A percentile compares a stretch with the other conserved stretches of the same genome.
Evolutionary conservation across 2,329 filamentous ascomycete genomes (phyloP).

Genomic region (Aspergillus floridensis): DNA sequence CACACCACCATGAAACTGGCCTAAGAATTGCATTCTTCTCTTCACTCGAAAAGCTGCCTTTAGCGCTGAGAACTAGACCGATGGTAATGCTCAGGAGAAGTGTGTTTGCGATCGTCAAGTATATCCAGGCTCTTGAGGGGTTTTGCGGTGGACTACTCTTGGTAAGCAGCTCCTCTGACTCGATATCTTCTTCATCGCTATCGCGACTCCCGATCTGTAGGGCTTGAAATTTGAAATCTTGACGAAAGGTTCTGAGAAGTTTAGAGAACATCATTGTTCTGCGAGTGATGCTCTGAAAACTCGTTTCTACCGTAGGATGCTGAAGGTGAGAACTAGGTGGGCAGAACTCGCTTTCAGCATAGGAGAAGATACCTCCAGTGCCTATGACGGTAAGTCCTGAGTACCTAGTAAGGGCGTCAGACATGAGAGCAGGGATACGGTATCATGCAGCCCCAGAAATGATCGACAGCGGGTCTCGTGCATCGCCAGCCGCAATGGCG

Average conservation of each 20-base stretch:
- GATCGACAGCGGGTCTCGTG: too few relatives aligned
- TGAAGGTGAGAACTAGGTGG: too few relatives aligned
- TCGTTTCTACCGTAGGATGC: too few relatives aligned
- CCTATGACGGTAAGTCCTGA: too few relatives aligned
- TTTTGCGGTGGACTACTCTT: not conserved
- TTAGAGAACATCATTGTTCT: not conserved
- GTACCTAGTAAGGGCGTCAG: too few relatives aligned
- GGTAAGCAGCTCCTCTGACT: not conserved
- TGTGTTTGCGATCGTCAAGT: not conserved
- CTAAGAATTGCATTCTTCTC: not conserved
- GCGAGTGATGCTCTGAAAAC: too few relatives aligned
- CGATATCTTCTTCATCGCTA: not conserved
- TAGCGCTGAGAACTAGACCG: not conserved
- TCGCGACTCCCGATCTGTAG: not conserved
- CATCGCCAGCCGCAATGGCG: too few relatives aligned
- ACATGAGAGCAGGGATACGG: too few relatives aligned
- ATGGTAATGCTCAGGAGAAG: not conserved
- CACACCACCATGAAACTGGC: not conserved
- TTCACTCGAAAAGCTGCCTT: not conserved
- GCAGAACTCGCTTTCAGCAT: too few relatives aligned
- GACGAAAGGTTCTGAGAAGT: not conserved
- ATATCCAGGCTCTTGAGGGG: not conserved
- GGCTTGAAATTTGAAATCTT: not conserved
- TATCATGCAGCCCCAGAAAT: too few relatives aligned
- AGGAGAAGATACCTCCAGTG: too few relatives aligned